Conservation (phyloP, 1,139 yeast species). For the Lodderomyces elongisporus region DNA sequence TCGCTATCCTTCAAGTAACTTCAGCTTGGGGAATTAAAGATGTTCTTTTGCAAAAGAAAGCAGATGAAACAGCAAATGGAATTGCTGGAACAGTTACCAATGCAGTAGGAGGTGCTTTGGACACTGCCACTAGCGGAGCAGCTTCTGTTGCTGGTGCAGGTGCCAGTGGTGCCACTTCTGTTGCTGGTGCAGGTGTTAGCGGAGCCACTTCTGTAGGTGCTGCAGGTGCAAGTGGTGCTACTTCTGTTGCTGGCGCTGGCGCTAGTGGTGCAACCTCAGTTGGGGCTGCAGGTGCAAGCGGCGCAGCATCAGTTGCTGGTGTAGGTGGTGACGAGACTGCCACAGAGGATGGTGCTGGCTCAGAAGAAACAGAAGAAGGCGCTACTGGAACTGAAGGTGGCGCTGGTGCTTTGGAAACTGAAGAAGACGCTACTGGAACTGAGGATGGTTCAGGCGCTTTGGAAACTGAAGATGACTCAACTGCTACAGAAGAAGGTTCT, state of each 20-base stretch:
- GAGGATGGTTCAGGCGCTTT: conserved; percentile 1
- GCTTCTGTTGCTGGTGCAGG: conserved; percentile 3
- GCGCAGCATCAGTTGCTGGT: too few relatives aligned
- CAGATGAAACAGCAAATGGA: too few relatives aligned
- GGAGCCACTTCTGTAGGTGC: conserved; percentile 3
- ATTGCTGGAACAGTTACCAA: conserved; percentile 2
- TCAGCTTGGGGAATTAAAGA: conserved; percentile 4
- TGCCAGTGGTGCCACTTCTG: conserved; percentile 2
- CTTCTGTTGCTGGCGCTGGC: conserved; percentile 2
- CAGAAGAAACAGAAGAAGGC: conserved; percentile 2
- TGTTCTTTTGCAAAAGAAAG: conserved; percentile 4
- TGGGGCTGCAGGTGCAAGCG: conserved; percentile 4
- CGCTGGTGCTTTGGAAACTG: conserved; percentile 2
- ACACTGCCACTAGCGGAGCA: conserved; percentile 1
- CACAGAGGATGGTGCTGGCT: conserved; percentile 2
- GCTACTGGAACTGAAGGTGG: conserved; percentile 3
- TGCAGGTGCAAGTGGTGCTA: conserved; percentile 6
- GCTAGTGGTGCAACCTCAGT: conserved; percentile 3
- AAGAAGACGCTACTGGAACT: conserved; percentile 2
- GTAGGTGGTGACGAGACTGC: too few relatives aligned
- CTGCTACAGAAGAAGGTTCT: conserved; percentile 1
- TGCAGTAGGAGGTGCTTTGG: conserved; percentile 3
- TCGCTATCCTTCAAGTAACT: conserved; percentile 3
- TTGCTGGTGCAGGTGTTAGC: conserved; percentile 3
- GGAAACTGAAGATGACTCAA: conserved; percentile 3